Base-by-base conservation (phyloP, 345 rosid species). In the Streptanthus diversifolius region DNA sequence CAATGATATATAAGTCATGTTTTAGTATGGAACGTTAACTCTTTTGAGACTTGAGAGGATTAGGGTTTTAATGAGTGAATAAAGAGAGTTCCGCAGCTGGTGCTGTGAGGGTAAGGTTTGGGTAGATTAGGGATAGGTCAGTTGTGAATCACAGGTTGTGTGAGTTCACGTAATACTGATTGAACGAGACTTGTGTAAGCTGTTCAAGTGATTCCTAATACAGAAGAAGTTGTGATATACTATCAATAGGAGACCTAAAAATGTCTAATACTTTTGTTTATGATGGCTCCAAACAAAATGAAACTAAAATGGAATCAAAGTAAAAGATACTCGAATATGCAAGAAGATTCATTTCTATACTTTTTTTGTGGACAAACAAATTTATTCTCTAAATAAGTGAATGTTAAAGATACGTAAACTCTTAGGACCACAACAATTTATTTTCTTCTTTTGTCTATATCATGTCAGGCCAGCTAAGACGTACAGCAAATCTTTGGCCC, bases 381-480 rank as follows among this genome's bases (percentile, higher is more conserved):
- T 19, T 13, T 11, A 64, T 64, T 45, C 30, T 36, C 22, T 15
- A 73, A 63, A 64, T 25, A 66, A 74, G 67, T 74, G 73, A 74
- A 65, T 47, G 33, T 67, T n/a, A 68, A 4, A 8, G 18, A 57
- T 5, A 29, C 70, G 66, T 39, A 36, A 35, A 47, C 8, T 17
- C 40, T 57, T 14, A 39, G 63, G 79, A 68, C 79, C 79, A 75
- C 63, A 66, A n/a, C 45, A 57, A 22, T 37, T 22, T 35, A 19
- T 35, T 58, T 56, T 18, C 10, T 33, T 14, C 17, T 43, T 33
- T 64, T 40, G 62, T 59, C 61, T 7, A 10, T 30, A 48, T 59
- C 68, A 75, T 75, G 48, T 75, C 74, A 59, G 73, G 18, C 72
- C 74, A 75, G 79, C 79, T 60, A 75, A 67, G 73, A 60, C 29